Base-by-base conservation (phyloP, 2,329 filamentous ascomycete genomes). In the Lachnellula subtilissima region DNA sequence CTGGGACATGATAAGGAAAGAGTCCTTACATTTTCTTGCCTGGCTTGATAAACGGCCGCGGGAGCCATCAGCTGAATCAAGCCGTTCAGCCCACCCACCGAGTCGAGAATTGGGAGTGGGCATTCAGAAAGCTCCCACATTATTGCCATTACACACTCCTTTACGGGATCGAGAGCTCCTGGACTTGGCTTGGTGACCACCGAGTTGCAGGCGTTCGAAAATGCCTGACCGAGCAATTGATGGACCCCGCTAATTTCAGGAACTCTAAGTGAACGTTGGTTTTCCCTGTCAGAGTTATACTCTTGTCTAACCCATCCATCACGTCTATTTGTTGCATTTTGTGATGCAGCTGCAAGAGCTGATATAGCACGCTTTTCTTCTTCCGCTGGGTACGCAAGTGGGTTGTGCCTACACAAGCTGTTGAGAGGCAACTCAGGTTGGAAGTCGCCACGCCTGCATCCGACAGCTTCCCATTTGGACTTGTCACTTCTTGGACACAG, bases 361-460 rank as follows among this genome's bases (percentile, higher is more conserved):
- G 22, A 48, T 23, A 46, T 46, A 36, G 48, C 25, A 12, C 23
- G 25, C 32, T 52, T 45, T 14, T 28, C 49, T 14, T 28, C 49
- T 25, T 25, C 49, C 1, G 19, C 22, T 8, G 36, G 23, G n/a
- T 19, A 17, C 8, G 22, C 14, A 43, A 22, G 49, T 25, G 17
- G 17, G 19, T 46, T 46, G 43, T 19, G 43, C 43, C 15, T 22
- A 23, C 52, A 58, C n/a, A 58, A 49, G 9, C 5, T 37, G 14
- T 45, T 48, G 3, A 45, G 49, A 39, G 52, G 52, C 52, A 55
- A 28, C 40, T 53, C 35, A 17, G 52, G 25, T 39, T 58, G 51
- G 15, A 59, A 40, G 14, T 52, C 36, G 19, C 57, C 57, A 28
- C 57, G 57, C 14, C 56, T 50, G 42, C 57, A 57, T 17, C 57